Evolutionary conservation across 768 basidiomycete genomes (phyloP), one percentile per base, ranked within the genome.

Genomic region (Psilocybe cubensis): DNA sequence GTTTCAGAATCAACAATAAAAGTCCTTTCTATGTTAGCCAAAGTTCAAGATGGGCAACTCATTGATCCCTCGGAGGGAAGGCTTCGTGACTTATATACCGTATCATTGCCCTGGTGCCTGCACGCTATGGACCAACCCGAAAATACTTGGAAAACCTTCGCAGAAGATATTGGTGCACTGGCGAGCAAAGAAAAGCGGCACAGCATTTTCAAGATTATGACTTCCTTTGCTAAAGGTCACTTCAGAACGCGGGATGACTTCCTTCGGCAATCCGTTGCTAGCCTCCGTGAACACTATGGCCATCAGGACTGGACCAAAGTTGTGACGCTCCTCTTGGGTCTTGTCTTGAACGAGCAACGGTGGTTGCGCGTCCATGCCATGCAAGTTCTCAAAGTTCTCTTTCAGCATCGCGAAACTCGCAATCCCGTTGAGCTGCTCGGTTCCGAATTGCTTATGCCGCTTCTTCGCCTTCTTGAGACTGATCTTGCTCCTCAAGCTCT

Each of bases 191-290:
- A 93, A 62, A 87, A 85, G 24, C 82, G 87, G 25, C 80, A 83
- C n/a, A 91, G 88, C 65, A 91, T 97, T 64, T 81, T 85, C 52
- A 88, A 91, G 46, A 91, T 98, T 66, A 91, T 96, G 89, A 87
- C 80, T 3, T 94, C 92, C 3, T 96, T 96, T 64, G 85, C 91
- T 54, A 92, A 92, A 71, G 79, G 81, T 20, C 88, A 91, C 49
- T 97, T 98, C 79, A 81, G 95, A 46, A 94, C 94, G 1, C 88
- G 88, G 66, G 95, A 98, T 51, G 95, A 97, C 72, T 96, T 96
- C 74, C 81, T 96, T 57, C 86, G 93, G 4, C 94, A 97, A 68
- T 94, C 92, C 0, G 87, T 94, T 20, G 79, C 85, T 1, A 88
- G 91, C 63, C 80, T 98, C 33, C 86, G 94, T 20, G 95, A 97